Evolutionary conservation across 2,329 filamentous ascomycete species (phyloP).

Genomic region (Akanthomyces uredinophilus): DNA sequence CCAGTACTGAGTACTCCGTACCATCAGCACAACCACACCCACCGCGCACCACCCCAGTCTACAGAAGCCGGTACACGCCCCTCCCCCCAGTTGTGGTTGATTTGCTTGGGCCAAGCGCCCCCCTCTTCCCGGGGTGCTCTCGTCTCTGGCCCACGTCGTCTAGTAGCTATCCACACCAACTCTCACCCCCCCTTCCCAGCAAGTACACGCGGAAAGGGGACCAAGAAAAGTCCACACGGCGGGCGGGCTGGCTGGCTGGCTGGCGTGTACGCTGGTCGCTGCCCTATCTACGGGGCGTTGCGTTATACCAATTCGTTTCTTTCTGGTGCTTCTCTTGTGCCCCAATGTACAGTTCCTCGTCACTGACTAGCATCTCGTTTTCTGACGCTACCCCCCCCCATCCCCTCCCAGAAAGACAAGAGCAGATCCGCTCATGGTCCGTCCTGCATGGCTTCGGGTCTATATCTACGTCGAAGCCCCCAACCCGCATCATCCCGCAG

Average conservation of each 20-base stretch:
- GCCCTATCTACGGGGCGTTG: conserved; percentile 7
- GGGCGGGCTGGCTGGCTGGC: not conserved
- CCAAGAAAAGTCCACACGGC: conserved; percentile 1
- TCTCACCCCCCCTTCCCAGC: not conserved
- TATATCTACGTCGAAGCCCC: conserved; percentile 14
- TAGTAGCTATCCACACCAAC: not conserved
- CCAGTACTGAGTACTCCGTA: too few relatives aligned
- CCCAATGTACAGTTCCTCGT: conserved; percentile 7
- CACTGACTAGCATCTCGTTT: conserved; percentile 14
- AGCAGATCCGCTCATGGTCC: conserved; percentile 11
- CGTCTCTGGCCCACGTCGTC: not conserved
- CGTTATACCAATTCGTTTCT: not conserved
- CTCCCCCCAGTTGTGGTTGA: conserved; percentile 1
- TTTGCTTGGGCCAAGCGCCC: conserved; percentile 8
- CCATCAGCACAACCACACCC: not conserved
- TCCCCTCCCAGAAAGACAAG: not conserved
- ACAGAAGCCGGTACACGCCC: conserved; percentile 1
- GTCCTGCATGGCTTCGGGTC: conserved; percentile 14
- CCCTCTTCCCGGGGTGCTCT: conserved; percentile 10
- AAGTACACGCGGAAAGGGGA: not conserved
- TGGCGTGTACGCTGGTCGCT: not conserved
- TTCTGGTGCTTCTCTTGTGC: not conserved
- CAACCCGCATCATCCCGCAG: conserved; percentile 14
- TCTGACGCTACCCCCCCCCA: not conserved
- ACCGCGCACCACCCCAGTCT: not conserved